Percentiles rank a stretch among this genome's conserved stretches.
These are phyloP conservation scores for Leptoxyphium fumago DNA, from an alignment of 2,329 filamentous ascomycete species.

Conservation along the genomic window DNA sequence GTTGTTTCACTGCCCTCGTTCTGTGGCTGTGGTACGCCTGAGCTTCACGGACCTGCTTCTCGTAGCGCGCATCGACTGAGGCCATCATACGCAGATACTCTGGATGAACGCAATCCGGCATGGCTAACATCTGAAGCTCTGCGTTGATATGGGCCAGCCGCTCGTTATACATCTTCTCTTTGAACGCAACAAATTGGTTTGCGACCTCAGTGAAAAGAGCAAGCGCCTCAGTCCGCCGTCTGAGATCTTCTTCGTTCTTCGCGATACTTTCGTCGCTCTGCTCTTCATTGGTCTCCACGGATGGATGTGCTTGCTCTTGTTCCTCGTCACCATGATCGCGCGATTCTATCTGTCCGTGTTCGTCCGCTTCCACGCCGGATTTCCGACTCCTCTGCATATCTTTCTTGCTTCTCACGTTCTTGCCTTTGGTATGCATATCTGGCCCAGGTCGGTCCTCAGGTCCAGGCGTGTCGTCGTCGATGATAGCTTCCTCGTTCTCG, in stretches of 20 bases:
- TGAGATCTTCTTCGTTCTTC: slow-evolving; percentile 39
- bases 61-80: slow-evolving; percentile 66
- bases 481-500: slow-evolving; percentile 17
- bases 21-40: slow-evolving; percentile 60
- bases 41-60: slow-evolving; percentile 66
- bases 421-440: slow-evolving; percentile 6
- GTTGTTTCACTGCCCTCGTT: slow-evolving; percentile 55
- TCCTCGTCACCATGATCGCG: slow-evolving; percentile 4
- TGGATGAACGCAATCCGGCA: slow-evolving; percentile 56
- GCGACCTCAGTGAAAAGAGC: slow-evolving; percentile 54
- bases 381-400: slow-evolving; percentile 32
- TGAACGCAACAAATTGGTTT: slow-evolving; percentile 73
- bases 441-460: not conserved
- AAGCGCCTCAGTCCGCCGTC: slow-evolving; percentile 19
- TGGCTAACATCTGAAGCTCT: slow-evolving; percentile 45
- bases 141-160: slow-evolving; percentile 65
- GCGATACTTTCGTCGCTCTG: slow-evolving; percentile 18
- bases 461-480: slow-evolving; percentile 14
- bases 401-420: slow-evolving; percentile 29
- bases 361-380: slow-evolving; percentile 18
- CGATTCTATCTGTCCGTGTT: slow-evolving; percentile 7
- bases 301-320: not conserved
- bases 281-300: slow-evolving; percentile 7
- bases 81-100: slow-evolving; percentile 84
- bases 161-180: slow-evolving; percentile 80